phyloP scores from a whole-genome alignment of 2,329 filamentous ascomycete genomes.

The Botrytis elliptica region DNA sequence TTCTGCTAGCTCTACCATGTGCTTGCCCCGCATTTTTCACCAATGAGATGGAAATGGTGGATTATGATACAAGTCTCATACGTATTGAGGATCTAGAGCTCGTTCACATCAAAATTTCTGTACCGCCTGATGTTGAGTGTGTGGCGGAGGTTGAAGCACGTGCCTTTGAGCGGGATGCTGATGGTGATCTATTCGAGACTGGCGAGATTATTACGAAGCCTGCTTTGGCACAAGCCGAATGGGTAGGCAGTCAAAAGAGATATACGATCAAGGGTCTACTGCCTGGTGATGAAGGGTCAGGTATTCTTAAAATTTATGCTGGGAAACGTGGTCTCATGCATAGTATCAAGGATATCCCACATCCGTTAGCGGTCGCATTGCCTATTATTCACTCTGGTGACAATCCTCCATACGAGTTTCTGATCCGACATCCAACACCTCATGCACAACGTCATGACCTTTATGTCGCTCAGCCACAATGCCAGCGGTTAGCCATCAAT shows the following conservation, averaged over 20 bases:
- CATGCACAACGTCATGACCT: slow-evolving; percentile 97
- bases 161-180: slow-evolving; percentile 74
- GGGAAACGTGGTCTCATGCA: slow-evolving; percentile 96
- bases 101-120: slow-evolving; percentile 82
- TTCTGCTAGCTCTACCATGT: slow-evolving; percentile 81
- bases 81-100: slow-evolving; percentile 91
- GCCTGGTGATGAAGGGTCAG: slow-evolving; percentile 87
- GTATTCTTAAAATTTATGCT: slow-evolving; percentile 85
- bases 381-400: slow-evolving; percentile 87
- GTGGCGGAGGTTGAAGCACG: slow-evolving; percentile 89
- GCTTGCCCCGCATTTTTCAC: slow-evolving; percentile 88
- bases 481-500: slow-evolving; percentile 80
- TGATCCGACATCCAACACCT: slow-evolving; percentile 89
- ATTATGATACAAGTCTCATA: slow-evolving; percentile 85
- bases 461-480: slow-evolving; percentile 95
- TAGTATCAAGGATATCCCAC: slow-evolving; percentile 92
- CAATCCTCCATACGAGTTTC: slow-evolving; percentile 92
- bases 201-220: slow-evolving; percentile 83
- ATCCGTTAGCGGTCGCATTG: slow-evolving; percentile 84
- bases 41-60: slow-evolving; percentile 72
- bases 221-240: slow-evolving; percentile 87
- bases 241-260: slow-evolving; percentile 81
- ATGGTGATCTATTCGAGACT: slow-evolving; percentile 92
- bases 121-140: slow-evolving; percentile 86
- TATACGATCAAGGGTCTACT: slow-evolving; percentile 92